These are phyloP conservation scores for Cadophora luteo-olivacea DNA, from an alignment of 2,329 filamentous ascomycete species.

Conservation along the genomic window DNA sequence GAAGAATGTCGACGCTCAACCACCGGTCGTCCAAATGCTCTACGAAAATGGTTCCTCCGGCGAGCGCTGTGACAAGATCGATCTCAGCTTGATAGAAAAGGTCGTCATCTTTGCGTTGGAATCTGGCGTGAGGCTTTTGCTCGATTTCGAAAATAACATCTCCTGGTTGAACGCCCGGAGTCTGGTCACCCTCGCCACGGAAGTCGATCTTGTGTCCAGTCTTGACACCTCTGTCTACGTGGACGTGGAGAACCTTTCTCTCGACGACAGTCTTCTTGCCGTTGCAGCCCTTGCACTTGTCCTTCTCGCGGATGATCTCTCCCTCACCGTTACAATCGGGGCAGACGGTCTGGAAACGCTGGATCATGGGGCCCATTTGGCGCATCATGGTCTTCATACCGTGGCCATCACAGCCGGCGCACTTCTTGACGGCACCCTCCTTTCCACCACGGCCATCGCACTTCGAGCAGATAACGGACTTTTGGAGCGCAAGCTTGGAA, in stretches of 20 bases:
- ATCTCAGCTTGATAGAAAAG: conserved; percentile 95
- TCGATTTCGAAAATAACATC: conserved; percentile 99
- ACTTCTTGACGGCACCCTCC: conserved; percentile 96
- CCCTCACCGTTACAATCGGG: conserved; percentile 98
- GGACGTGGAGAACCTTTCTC: conserved; percentile 96
- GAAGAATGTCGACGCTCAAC: conserved; percentile 90
- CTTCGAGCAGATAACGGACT: conserved; percentile 94
- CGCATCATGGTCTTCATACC: conserved; percentile 99
- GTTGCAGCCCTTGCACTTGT: conserved; percentile 94
- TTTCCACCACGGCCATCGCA: conserved; percentile 96
- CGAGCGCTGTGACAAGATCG: conserved; percentile 92
- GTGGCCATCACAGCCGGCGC: conserved; percentile 86
- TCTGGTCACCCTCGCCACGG: conserved; percentile 94
- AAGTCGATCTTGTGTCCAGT: conserved; percentile 97
- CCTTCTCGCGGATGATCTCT: conserved; percentile 95
- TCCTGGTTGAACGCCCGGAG: conserved; percentile 89
- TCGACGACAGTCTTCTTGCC: conserved; percentile 99
- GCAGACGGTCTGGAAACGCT: conserved; percentile 99
- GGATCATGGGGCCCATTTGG: conserved; percentile 99
- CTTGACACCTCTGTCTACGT: conserved; percentile 93
- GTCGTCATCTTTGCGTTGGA: conserved; percentile 96
- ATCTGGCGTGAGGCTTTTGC: conserved; percentile 96
- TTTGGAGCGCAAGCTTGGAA: conserved; percentile 95
- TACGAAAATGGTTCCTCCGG: conserved; percentile 87
- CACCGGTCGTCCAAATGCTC: conserved; percentile 98